phyloP scores from a whole-genome alignment of 2,329 filamentous ascomycete genomes.

The Fusarium hostae region DNA sequence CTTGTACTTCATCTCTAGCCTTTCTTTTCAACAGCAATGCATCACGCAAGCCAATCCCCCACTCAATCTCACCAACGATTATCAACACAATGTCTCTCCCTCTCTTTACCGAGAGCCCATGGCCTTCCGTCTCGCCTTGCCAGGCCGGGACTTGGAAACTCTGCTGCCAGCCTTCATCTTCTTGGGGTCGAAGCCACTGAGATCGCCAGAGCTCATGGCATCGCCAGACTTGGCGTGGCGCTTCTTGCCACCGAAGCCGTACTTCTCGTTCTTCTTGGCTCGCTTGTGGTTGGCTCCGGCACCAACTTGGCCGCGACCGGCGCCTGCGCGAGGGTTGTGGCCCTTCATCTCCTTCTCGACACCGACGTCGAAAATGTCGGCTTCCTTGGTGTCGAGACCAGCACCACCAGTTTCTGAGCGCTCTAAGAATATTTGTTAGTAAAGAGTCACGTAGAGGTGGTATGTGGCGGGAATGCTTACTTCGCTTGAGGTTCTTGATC shows the following conservation, averaged over 20 bases:
- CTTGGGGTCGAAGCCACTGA: constrained; percentile 81
- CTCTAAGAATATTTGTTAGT: constrained; percentile 66
- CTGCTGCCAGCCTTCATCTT: constrained; percentile 77
- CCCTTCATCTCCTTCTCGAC: constrained; percentile 73
- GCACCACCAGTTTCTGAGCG: constrained; percentile 75
- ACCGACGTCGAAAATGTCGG: constrained; percentile 90
- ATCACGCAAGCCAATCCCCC: constrained; percentile 9
- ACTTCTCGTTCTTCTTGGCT: constrained; percentile 94
- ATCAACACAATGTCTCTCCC: constrained; percentile 1
- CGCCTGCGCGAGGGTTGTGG: constrained; percentile 52
- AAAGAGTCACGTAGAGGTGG: constrained; percentile 23
- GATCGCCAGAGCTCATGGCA: constrained; percentile 82
- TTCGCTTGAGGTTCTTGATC: constrained; percentile 94
- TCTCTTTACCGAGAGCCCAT: constrained; percentile 43
- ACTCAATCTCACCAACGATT: not conserved
- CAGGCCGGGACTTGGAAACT: constrained; percentile 57
- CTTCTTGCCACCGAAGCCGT: constrained; percentile 97
- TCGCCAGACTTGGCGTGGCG: constrained; percentile 90
- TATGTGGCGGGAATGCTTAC: constrained; percentile 64
- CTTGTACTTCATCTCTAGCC: constrained; percentile 39
- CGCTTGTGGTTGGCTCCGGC: constrained; percentile 72
- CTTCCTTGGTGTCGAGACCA: constrained; percentile 76
- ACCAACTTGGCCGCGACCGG: constrained; percentile 50
- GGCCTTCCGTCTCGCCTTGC: constrained; percentile 64
- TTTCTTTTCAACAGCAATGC: constrained; percentile 39